These are phyloP conservation scores for Mycena leptocephala DNA, from an alignment of 768 basidiomycete species.

Conservation along the genomic window DNA sequence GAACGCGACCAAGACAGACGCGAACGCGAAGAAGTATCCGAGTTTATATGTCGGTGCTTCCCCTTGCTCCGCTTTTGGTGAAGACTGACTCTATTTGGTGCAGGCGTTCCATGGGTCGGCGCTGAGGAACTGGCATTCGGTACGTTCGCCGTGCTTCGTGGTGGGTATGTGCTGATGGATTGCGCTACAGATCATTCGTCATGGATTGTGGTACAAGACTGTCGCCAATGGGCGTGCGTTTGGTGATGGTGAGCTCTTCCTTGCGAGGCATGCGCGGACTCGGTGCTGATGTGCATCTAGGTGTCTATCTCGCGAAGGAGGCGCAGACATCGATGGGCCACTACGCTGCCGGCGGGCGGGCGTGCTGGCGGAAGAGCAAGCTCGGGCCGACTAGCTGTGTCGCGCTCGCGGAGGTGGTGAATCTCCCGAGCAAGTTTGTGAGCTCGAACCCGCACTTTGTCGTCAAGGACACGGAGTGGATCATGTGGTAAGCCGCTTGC, in stretches of 20 bases:
- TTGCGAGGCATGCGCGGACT: neutral
- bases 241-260: slow-evolving; percentile 66
- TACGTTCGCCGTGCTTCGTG: slow-evolving; percentile 43
- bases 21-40: slow-evolving; percentile 63
- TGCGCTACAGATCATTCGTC: slow-evolving; percentile 59
- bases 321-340: slow-evolving; percentile 61
- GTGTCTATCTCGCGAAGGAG: slow-evolving; percentile 80
- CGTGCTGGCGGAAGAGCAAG: slow-evolving; percentile 68
- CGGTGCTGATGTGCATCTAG: slow-evolving; percentile 47
- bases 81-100: neutral
- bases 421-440: slow-evolving; percentile 70
- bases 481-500: slow-evolving; percentile 67
- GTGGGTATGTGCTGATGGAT: neutral
- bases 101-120: slow-evolving; percentile 83
- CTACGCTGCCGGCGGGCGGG: slow-evolving; percentile 55
- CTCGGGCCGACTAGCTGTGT: slow-evolving; percentile 65
- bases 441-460: slow-evolving; percentile 69
- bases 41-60: slow-evolving; percentile 58
- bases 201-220: slow-evolving; percentile 77
- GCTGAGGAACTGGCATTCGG: slow-evolving; percentile 76
- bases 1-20: slow-evolving; percentile 53
- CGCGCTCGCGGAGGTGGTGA: slow-evolving; percentile 78
- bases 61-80: neutral
- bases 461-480: slow-evolving; percentile 79
- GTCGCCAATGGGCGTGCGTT: slow-evolving; percentile 72